Conservation (phyloP, 2,329 filamentous ascomycete species). For the Diaporthe humulicola region DNA sequence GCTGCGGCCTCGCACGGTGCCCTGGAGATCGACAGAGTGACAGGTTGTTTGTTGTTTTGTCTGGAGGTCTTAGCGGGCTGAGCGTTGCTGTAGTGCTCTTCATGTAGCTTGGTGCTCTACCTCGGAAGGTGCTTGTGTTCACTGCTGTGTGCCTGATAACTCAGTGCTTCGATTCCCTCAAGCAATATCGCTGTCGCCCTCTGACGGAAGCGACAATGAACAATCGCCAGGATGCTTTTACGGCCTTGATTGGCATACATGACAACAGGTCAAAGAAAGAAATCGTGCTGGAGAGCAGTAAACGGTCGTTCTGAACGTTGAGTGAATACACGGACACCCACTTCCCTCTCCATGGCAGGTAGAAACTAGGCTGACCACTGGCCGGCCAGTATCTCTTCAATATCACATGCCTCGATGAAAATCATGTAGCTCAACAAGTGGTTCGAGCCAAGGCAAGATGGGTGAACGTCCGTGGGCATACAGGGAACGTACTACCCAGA, state of each 20-base stretch:
- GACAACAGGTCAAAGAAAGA: neutral
- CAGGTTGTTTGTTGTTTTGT: conserved; percentile 10
- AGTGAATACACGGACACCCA: neutral
- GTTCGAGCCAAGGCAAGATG: neutral
- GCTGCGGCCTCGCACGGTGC: neutral
- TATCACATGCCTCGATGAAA: neutral
- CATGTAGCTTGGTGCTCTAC: neutral
- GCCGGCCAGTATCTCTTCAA: neutral
- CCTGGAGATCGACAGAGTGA: neutral
- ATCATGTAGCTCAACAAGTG: neutral
- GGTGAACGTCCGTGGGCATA: neutral
- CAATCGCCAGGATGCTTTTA: neutral
- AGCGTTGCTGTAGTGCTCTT: neutral
- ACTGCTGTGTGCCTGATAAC: neutral
- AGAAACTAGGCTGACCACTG: neutral
- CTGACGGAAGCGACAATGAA: neutral
- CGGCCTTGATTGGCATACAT: neutral
- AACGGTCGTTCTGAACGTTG: neutral
- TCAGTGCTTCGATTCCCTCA: neutral
- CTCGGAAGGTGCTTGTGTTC: neutral
- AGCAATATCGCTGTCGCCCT: too few species aligned
- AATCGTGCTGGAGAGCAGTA: neutral
- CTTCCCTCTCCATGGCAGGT: neutral
- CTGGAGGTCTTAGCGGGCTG: neutral
- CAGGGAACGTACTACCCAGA: neutral